Evolutionary conservation across 345 rosid genomes (phyloP), one percentile per base, ranked within the genome.

Genomic region (Eucalyptus erythrocorys): DNA sequence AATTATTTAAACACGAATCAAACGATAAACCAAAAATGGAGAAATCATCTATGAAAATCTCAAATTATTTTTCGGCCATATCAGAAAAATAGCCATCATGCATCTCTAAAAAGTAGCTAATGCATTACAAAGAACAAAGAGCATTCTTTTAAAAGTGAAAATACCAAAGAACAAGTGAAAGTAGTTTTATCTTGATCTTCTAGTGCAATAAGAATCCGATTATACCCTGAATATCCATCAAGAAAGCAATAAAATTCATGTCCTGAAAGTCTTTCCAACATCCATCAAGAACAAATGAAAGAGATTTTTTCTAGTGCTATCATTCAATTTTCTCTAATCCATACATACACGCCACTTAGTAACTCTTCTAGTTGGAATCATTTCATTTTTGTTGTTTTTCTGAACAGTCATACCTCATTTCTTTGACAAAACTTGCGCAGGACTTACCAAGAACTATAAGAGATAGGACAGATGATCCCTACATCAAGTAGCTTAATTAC

Each of bases 371-470:
- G 19, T 49, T 49, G 19, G 51, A 49, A 49, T 49, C 51, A 49
- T 15, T 15, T 49, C 19, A 49, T 49, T 15, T 49, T 49, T 49
- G 19, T 16, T 50, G 3, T 16, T 50, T 50, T 50, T 50, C 0
- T 50, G 0, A 16, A 50, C 0, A 50, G 8, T 6, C 21, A 50
- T 16, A 6, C 21, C 21, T 50, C 53, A 0, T 50, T 87, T 87
- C 13, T 59, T 87, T 40, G 53, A 79, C 37, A 87, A 50, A 30
- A 32, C n/a, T 48, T 87, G 79, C 34, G 43, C 27, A 59, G 0
- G 17, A 21, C 30, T 55, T 21, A 55, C 3, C 1, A 55, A 1
- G 27, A 55, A 37, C 80, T 87, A 57, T 61, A 80, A 43, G 82
- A 87, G 13, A 45, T 87, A 7, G 40, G 88, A 30, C 40, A 87